Evolutionary conservation across 371 early-diverging fungal species (phyloP), one percentile per base, ranked within the genome.

Genomic region (Actinomortierella ambigua): DNA sequence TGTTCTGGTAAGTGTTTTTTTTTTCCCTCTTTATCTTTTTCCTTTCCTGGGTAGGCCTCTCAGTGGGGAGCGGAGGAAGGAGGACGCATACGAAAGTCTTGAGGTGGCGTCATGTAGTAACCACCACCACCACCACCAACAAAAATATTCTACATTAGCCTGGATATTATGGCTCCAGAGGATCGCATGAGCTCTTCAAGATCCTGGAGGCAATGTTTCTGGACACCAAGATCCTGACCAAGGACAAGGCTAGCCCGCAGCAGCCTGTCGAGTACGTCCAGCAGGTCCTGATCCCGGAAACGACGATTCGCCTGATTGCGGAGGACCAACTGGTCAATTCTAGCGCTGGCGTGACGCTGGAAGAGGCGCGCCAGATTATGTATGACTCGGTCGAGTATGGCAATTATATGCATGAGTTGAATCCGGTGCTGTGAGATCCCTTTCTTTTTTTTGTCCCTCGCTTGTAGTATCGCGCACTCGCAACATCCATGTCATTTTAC

Each of bases 161-260:
- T 18, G 88, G 88, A 5, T 88, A 88, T 54, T 88, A 88, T 76
- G 88, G 88, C 13, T 68, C 82, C 18, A 81, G 81, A 59, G 84
- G 87, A 0, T 63, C 79, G 6, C 77, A 67, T 6, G 61, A 50
- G 17, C 75, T 88, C 3, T 75, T 79, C 48, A 79, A 79, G 46
- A 59, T 62, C 2, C 66, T 88, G 24, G 68, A 52, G 2, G 27
- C 34, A 13, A 27, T 81, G 54, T 84, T 80, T 49, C 48, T 83
- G 5, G 68, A 82, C 11, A 66, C 75, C 1, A 63, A 68, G 6
- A 29, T 64, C n/a, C 52, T 88, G 28, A 80, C 68, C 0, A 48
- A 54, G 1, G 68, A 77, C 28, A 56, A 28, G 7, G 67, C 80
- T 0, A 24, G 52, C 1, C 89, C 89, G 0, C 82, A 85, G 47